Conservation (phyloP, 495 filamentous ascomycete species). For the Penicillium maclennaniae region DNA sequence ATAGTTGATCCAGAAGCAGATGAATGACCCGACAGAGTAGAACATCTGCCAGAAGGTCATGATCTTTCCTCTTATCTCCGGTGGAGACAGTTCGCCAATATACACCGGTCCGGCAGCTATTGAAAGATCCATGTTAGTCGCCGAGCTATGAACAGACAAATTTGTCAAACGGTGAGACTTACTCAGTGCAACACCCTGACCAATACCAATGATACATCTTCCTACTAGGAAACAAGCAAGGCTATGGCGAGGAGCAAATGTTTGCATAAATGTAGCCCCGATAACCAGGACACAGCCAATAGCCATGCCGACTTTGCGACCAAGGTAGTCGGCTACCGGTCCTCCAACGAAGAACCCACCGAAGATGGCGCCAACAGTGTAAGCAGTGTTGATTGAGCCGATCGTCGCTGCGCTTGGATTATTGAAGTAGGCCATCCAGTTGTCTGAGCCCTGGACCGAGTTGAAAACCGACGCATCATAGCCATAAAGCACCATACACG, state of each 20-base stretch:
- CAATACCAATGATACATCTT: constrained; percentile 59
- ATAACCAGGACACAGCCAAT: constrained; percentile 55
- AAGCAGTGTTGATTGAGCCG: constrained; percentile 58
- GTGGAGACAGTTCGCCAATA: constrained; percentile 57
- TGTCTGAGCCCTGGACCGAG: constrained; percentile 54
- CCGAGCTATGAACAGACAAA: background rate
- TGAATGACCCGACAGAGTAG: constrained; percentile 60
- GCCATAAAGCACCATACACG: constrained; percentile 65
- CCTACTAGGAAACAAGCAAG: constrained; percentile 59
- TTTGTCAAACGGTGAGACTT: constrained; percentile 17
- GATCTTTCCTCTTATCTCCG: constrained; percentile 58
- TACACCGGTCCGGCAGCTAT: constrained; percentile 56
- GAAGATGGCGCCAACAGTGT: constrained; percentile 60
- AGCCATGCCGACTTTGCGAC: constrained; percentile 56
- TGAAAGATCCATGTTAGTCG: constrained; percentile 3
- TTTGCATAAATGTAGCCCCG: constrained; percentile 59
- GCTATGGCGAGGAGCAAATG: constrained; percentile 51
- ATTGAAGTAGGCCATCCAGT: constrained; percentile 59
- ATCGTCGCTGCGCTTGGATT: constrained; percentile 47
- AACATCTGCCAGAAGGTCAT: constrained; percentile 70
- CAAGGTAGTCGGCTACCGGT: constrained; percentile 53
- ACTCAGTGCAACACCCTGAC: constrained; percentile 63
- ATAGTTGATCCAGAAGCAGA: constrained; percentile 61
- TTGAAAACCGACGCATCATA: constrained; percentile 67
- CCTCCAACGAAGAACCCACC: constrained; percentile 60